Percentiles rank a stretch among this genome's conserved stretches.
These are phyloP conservation scores for Tylopilus sp. DNA, from an alignment of 1,284 basidiomycete genomes.

Conservation along the genomic window DNA sequence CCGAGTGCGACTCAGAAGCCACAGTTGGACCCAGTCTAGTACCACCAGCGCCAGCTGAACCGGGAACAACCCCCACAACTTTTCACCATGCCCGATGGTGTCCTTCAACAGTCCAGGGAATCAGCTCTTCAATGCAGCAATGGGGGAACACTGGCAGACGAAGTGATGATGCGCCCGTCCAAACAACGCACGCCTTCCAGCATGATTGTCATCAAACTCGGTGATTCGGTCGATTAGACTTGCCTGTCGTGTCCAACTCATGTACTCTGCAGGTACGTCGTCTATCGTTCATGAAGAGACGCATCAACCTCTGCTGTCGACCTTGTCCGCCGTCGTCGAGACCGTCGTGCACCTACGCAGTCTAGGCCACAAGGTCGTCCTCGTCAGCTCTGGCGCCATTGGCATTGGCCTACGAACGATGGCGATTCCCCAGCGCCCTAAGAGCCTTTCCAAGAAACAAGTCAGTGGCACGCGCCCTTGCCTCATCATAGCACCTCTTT, in stretches of 20 bases:
- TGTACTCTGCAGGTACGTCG: conserved; percentile 65
- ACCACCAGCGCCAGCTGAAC: too few relatives aligned
- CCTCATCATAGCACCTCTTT: not conserved
- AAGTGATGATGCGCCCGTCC: conserved; percentile 13
- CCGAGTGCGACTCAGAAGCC: too few relatives aligned
- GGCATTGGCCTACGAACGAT: conserved; percentile 92
- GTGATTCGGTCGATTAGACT: conserved; percentile 34
- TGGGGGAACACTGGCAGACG: conserved; percentile 4
- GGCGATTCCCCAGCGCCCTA: conserved; percentile 76
- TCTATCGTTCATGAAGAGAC: conserved; percentile 90
- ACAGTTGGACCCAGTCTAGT: too few relatives aligned
- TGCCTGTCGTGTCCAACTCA: not conserved
- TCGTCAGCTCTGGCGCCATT: conserved; percentile 95
- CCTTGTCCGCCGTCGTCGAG: conserved; percentile 89
- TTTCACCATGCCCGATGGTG: conserved; percentile 5
- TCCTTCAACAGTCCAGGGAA: conserved; percentile 12
- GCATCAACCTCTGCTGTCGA: conserved; percentile 85
- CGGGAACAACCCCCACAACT: not conserved
- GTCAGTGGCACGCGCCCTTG: conserved; percentile 35
- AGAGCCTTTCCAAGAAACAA: conserved; percentile 87
- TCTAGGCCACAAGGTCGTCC: conserved; percentile 87
- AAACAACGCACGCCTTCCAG: conserved; percentile 36
- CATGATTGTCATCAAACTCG: conserved; percentile 85
- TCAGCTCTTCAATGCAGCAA: not conserved
- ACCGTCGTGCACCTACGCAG: conserved; percentile 76